Evolutionary conservation across 2,329 filamentous ascomycete species (phyloP), one percentile per base, ranked within the genome.

Genomic region (Paradendryphiella salina): DNA sequence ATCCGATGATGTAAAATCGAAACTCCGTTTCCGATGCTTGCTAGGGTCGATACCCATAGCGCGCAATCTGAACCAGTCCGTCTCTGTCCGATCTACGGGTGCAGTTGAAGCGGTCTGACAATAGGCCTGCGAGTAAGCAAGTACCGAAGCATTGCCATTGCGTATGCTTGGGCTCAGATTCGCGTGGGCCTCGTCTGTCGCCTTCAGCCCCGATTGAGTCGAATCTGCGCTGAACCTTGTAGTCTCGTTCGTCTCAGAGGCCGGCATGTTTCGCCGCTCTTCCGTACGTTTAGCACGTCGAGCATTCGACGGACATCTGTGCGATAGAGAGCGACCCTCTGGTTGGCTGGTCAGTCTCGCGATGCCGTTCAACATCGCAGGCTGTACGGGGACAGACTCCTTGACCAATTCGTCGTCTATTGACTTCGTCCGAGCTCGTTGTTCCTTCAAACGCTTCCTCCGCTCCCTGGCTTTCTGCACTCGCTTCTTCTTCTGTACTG

Each of bases 11-110:
- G 53, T 33, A 10, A 65, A 64, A 18, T 60, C 65, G 31, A 67
- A 64, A 50, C 60, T 67, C 8, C 65, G 69, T 54, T 71, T 73
- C 21, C 64, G 65, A 36, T 61, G 52, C 38, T 60, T 66, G 52
- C 54, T 66, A 9, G 66, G 66, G 49, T 78, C 73, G 37, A 80
- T 66, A 7, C 79, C 80, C 59, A 76, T 66, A 1, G 79, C 78
- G 45, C 78, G 77, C 23, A 81, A 69, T 35, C 73, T 68, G 68
- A 82, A 82, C 63, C 79, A 82, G 42, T 77, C 77, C 0, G 77
- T 76, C 21, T 75, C 71, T 0, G 79, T 80, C 3, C 74, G 75
- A 60, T 78, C 76, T 33, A 73, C 61, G 31, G 65, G 63, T 21
- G 63, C 56, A 29, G 56, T 63, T 3, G 57, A 32, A 35, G 40